Evolutionary conservation across 2,329 filamentous ascomycete species (phyloP).

Genomic region (Penicillium sp.): DNA sequence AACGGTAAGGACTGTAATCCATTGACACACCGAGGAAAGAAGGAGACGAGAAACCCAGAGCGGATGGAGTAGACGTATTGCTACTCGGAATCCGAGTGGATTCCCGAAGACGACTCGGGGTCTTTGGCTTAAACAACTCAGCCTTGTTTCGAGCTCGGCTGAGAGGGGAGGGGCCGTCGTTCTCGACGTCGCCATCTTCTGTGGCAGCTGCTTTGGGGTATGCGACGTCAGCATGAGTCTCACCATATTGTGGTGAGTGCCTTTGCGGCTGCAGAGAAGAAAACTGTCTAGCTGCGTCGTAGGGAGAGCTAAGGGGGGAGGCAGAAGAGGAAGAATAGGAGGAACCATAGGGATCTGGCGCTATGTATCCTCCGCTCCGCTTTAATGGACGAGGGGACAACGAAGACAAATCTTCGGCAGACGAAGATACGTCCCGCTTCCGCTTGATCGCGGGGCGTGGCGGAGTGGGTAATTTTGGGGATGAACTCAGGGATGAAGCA

Average conservation of each 20-base stretch:
- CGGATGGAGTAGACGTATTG: conserved; percentile 26
- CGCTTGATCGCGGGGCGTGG: not conserved
- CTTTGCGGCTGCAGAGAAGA: not conserved
- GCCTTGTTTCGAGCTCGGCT: conserved; percentile 45
- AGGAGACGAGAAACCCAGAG: not conserved
- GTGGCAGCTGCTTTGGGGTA: not conserved
- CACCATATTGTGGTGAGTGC: not conserved
- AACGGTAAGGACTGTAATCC: not conserved
- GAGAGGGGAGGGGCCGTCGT: conserved; percentile 37
- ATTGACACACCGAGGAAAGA: conserved; percentile 4
- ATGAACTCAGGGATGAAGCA: not conserved
- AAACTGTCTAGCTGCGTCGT: not conserved
- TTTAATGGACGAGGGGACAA: not conserved
- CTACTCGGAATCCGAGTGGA: conserved; percentile 39
- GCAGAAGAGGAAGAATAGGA: conserved; percentile 2
- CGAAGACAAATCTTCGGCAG: not conserved
- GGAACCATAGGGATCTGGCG: conserved; percentile 6
- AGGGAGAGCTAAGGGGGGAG: not conserved
- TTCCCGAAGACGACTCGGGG: conserved; percentile 50
- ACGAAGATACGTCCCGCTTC: not conserved
- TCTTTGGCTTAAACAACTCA: conserved; percentile 52
- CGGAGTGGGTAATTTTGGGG: not conserved
- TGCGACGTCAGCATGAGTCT: not conserved
- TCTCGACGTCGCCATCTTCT: conserved; percentile 10
- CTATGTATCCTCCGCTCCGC: not conserved